phyloP scores from a whole-genome alignment of 164 flowering plant genomes.

The Brasenia schreberi region DNA sequence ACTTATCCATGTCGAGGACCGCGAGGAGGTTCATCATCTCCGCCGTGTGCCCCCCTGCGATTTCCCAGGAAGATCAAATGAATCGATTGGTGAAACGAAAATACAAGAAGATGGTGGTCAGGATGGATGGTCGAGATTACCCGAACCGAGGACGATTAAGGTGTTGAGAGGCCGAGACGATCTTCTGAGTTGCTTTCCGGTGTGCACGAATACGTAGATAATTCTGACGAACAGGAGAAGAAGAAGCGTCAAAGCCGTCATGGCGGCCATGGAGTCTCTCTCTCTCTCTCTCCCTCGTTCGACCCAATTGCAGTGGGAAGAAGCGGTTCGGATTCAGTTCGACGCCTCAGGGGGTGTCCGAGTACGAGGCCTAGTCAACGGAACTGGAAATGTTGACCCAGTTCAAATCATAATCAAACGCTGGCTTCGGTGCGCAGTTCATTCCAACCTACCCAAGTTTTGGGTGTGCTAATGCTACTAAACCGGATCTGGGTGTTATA shows the following conservation, averaged over 20 bases:
- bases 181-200: conserved; percentile 26
- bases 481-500: too few relatives aligned
- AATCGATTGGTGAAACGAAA: background rate
- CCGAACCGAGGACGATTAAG: conserved; percentile 77
- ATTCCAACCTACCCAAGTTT: too few relatives aligned
- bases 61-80: conserved; percentile 1
- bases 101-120: background rate
- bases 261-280: background rate
- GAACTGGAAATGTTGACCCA: background rate
- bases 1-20: conserved; percentile 50
- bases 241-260: conserved; percentile 5
- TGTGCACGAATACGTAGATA: conserved; percentile 28
- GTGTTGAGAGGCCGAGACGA: conserved; percentile 30
- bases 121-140: conserved; percentile 12
- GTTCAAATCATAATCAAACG: too few relatives aligned
- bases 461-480: too few relatives aligned
- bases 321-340: background rate
- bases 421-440: too few relatives aligned
- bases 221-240: conserved; percentile 26
- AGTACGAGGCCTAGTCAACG: background rate
- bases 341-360: too few relatives aligned
- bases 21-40: conserved; percentile 84
- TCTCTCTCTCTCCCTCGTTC: conserved; percentile 3
- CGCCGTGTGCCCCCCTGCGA: conserved; percentile 90
- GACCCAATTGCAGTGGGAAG: background rate